Percentiles rank a stretch among this genome's conserved stretches.
Conservation (phyloP, 495 filamentous ascomycete species). For the Xylaria curta region DNA sequence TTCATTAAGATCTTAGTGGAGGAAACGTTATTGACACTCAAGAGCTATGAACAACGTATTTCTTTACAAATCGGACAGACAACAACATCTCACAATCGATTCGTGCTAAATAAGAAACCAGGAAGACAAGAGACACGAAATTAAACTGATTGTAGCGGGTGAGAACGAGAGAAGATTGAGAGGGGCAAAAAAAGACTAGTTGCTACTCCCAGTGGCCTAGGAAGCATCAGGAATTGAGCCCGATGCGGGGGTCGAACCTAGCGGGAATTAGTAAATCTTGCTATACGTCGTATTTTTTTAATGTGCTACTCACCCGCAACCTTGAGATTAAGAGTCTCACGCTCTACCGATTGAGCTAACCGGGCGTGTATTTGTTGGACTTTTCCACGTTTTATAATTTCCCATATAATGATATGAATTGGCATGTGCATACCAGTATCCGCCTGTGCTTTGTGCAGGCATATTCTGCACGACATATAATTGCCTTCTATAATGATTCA, state of each 20-base stretch:
- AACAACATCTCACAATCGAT: background rate
- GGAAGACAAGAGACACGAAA: background rate
- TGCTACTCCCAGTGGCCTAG: slow-evolving; percentile 13
- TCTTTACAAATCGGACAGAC: background rate
- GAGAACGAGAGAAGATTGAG: background rate
- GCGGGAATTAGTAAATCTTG: background rate
- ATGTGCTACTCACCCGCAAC: slow-evolving; percentile 56
- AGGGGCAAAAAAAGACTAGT: background rate
- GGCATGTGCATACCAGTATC: background rate
- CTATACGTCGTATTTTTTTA: background rate
- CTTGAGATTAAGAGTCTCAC: slow-evolving; percentile 83
- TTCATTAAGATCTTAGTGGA: background rate
- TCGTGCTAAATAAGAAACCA: background rate
- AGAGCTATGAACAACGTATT: background rate
- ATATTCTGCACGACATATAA: background rate
- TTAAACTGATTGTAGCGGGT: background rate
- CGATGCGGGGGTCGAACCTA: slow-evolving; percentile 50
- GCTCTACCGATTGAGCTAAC: slow-evolving; percentile 85
- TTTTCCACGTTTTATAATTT: background rate
- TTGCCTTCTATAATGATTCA: background rate
- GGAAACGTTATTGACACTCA: background rate
- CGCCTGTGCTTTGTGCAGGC: background rate
- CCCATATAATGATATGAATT: background rate
- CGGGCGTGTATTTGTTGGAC: slow-evolving; percentile 32
- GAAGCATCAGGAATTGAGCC: slow-evolving; percentile 47